Conservation (phyloP, 371 early-diverging fungal species). For the Thermomucor indicae-seudaticae region DNA sequence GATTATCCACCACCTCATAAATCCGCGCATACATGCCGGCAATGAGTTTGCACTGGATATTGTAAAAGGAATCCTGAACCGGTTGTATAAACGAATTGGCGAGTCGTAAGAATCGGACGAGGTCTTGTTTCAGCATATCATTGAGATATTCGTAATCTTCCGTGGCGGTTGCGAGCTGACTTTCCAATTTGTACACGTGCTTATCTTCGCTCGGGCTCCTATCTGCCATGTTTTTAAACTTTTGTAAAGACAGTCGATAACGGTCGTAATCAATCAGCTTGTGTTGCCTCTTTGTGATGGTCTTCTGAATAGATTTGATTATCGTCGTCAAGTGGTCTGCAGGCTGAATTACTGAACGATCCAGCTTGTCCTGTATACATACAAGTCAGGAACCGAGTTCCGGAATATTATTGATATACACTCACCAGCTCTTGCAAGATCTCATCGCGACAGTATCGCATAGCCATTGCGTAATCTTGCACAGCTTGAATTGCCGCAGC, state of each 20-base stretch:
- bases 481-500: conserved; percentile 55
- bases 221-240: conserved; percentile 56
- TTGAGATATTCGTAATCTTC: conserved; percentile 63
- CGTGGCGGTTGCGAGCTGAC: conserved; percentile 56
- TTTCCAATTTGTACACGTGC: conserved; percentile 52
- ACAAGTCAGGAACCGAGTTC: not conserved
- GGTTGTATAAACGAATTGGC: conserved; percentile 59
- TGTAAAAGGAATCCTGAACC: conserved; percentile 60
- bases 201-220: conserved; percentile 60
- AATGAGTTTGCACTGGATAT: conserved; percentile 56
- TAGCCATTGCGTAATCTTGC: conserved; percentile 56
- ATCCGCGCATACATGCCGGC: conserved; percentile 27
- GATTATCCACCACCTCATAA: conserved; percentile 17
- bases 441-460: conserved; percentile 56
- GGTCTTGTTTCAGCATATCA: conserved; percentile 55
- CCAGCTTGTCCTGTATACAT: conserved; percentile 50
- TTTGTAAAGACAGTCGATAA: conserved; percentile 51
- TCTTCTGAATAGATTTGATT: conserved; percentile 56
- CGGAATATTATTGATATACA: not conserved
- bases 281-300: conserved; percentile 68
- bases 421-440: conserved; percentile 65
- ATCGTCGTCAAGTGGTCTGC: conserved; percentile 45
- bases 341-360: conserved; percentile 39
- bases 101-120: conserved; percentile 56
- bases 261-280: conserved; percentile 79